These are phyloP conservation scores for Thymus mandschuricus DNA, from an alignment of 257 asterid species.

Conservation along the genomic window DNA sequence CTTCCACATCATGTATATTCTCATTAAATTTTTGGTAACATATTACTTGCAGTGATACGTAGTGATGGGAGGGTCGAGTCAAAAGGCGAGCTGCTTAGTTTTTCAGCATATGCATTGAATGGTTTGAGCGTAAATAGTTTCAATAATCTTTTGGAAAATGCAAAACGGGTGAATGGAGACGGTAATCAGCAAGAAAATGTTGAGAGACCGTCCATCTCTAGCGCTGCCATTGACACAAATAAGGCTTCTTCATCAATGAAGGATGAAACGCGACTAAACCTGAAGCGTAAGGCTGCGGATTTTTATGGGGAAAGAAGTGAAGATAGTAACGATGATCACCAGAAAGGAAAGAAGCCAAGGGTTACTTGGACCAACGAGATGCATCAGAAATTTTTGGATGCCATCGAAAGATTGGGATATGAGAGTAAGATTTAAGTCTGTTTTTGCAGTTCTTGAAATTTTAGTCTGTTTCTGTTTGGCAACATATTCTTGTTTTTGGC, in stretches of 20 bases:
- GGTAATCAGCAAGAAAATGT: slow-evolving; percentile 25
- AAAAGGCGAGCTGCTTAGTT: slow-evolving; percentile 35
- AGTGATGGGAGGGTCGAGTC: slow-evolving; percentile 42
- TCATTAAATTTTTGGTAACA: background rate
- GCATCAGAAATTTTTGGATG: slow-evolving; percentile 68
- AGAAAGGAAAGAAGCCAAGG: slow-evolving; percentile 51
- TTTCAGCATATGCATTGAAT: slow-evolving; percentile 45
- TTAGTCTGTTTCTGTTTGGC: background rate
- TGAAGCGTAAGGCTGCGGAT: slow-evolving; percentile 33
- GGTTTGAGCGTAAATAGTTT: slow-evolving; percentile 36
- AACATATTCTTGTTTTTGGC: slow-evolving; percentile 9
- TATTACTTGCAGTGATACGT: slow-evolving; percentile 51
- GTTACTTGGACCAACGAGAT: slow-evolving; percentile 66
- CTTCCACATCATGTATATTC: background rate
- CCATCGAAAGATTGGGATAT: slow-evolving; percentile 49
- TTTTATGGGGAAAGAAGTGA: slow-evolving; percentile 21
- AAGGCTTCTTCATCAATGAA: slow-evolving; percentile 23
- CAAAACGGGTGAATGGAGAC: slow-evolving; percentile 37
- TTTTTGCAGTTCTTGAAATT: background rate
- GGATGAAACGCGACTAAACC: slow-evolving; percentile 6
- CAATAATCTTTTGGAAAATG: slow-evolving; percentile 46
- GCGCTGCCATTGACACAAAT: slow-evolving; percentile 28
- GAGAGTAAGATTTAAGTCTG: slow-evolving; percentile 45
- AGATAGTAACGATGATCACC: slow-evolving; percentile 32
- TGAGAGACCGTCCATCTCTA: slow-evolving; percentile 14